A percentile compares a stretch with the other conserved stretches of the same genome.
phyloP scores from a whole-genome alignment of 2,329 filamentous ascomycete genomes.

The Myriangium duriaei region DNA sequence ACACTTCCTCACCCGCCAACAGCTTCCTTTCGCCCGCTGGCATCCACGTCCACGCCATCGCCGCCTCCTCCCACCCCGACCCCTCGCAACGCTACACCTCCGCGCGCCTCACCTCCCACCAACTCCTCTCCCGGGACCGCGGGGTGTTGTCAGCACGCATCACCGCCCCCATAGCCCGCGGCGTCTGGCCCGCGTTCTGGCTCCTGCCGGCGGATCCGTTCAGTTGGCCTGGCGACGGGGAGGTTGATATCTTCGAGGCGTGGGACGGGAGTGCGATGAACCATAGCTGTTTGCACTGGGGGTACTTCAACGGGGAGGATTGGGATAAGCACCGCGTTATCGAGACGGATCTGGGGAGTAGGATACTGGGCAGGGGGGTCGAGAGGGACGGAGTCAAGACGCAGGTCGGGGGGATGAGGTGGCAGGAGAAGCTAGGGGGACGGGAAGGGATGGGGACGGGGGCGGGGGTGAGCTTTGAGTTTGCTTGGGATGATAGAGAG shows the following conservation, averaged over 20 bases:
- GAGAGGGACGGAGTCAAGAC: not conserved
- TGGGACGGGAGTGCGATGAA: constrained; percentile 48
- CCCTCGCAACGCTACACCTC: constrained; percentile 39
- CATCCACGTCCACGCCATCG: constrained; percentile 42
- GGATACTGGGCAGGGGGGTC: constrained; percentile 11
- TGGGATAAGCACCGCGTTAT: constrained; percentile 44
- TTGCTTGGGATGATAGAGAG: constrained; percentile 42
- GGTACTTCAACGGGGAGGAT: constrained; percentile 41
- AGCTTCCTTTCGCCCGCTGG: constrained; percentile 40
- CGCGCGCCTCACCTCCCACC: constrained; percentile 42
- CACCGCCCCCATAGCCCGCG: constrained; percentile 40
- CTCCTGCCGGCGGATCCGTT: constrained; percentile 47
- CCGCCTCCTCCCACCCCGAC: constrained; percentile 19
- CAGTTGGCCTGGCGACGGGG: constrained; percentile 46
- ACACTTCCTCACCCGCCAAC: constrained; percentile 38
- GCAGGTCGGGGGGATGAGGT: not conserved
- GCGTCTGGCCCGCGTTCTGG: constrained; percentile 53
- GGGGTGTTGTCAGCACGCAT: constrained; percentile 43
- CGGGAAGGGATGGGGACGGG: not conserved
- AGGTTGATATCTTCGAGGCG: constrained; percentile 49
- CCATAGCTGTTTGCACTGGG: constrained; percentile 48
- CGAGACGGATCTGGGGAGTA: constrained; percentile 26
- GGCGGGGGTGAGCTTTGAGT: constrained; percentile 39
- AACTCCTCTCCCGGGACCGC: constrained; percentile 38
- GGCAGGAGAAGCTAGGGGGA: no score